Base-by-base conservation (phyloP, 2,329 filamentous ascomycete species). In the Dactylella cylindrospora region DNA sequence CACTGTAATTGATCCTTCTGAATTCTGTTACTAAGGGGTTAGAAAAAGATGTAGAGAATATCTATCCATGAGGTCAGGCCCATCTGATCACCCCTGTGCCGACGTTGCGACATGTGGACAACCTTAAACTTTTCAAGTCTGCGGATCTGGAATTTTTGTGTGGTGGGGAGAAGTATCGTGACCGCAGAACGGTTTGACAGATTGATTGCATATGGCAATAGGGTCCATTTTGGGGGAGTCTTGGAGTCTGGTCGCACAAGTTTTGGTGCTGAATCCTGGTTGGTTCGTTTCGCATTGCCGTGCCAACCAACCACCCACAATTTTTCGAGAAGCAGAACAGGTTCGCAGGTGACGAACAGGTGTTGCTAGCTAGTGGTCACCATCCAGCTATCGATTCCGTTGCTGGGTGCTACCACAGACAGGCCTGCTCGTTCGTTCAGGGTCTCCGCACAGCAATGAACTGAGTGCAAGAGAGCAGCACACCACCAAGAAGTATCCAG, bases 231-330 rank as follows among this genome's bases (percentile, higher is more conserved):
- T 53, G n/a, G 31, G 17, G 13, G 6, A 7, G 32, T 5, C 32
- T 15, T 35, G 10, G 43, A 3, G 15, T 15, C 13, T 20, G 32
- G 49, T 36, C 45, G 52, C 44, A 47, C 33, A 32, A 33, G 35
- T 35, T 33, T 40, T n/a, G 13, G 32, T 23, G 40, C n/a, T n/a
- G n/a, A n/a, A n/a, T n/a, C n/a, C n/a, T n/a, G n/a, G n/a, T n/a
- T n/a, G n/a, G n/a, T n/a, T n/a, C n/a, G n/a, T n/a, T n/a, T n/a
- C 19, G 33, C 54, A 62, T 54, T 62, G 57, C 49, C 57, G 49
- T 36, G 57, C 43, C 53, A 60, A 60, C 53, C 23, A 51, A 9
- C 8, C 15, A 5, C n/a, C 20, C 28, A 22, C 41, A 38, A 25
- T 13, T 40, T 32, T 19, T 36, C 46, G 35, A 36, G 33, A 50